Evolutionary conservation across 441 rosid species (phyloP), one percentile per base, ranked within the genome.

Genomic region (Arabidopsis lyrata): DNA sequence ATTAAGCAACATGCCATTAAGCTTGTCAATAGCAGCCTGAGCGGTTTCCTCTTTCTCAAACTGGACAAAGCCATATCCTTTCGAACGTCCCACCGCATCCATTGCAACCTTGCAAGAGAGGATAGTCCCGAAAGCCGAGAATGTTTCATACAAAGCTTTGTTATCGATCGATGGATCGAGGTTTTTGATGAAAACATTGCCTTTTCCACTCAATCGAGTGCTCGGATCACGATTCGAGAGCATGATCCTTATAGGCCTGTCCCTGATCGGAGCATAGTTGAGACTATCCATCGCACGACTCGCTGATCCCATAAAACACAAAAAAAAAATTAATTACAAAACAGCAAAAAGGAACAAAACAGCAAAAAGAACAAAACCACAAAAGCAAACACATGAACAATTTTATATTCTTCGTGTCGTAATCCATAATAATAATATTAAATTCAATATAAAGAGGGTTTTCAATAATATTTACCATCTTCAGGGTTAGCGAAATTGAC

Each of bases 151-250:
- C 81, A 90, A 66, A 0, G 88, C 82, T 69, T 88, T 92, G 86
- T 85, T 85, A 66, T 90, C 92, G 4, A 92, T 80, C 0, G 86
- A 58, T 2, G 72, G 16, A 45, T 88, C 91, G 29, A 90, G 82
- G 73, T 92, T 92, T 85, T 92, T 92, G 74, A 92, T 87, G 48
- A 88, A 92, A 20, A 92, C 84, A n/a, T 92, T 92, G n/a, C 78
- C 96, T 76, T 77, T 78, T 4, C 94, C 92, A 74, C 91, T 90
- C 55, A 80, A 79, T 35, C 94, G 72, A 9, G 81, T 80, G 57
- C 87, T 88, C 9, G 97, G 97, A 81, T 91, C 95, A 31, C 94
- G 83, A 64, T 87, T 86, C 36, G 92, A 92, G 65, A 79, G 85
- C 97, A 92, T 90, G 57, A 90, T 88, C 81, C 94, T 77, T 8